Evolutionary conservation across 495 filamentous ascomycete species (phyloP).

Genomic region (Penicillium canariense): DNA sequence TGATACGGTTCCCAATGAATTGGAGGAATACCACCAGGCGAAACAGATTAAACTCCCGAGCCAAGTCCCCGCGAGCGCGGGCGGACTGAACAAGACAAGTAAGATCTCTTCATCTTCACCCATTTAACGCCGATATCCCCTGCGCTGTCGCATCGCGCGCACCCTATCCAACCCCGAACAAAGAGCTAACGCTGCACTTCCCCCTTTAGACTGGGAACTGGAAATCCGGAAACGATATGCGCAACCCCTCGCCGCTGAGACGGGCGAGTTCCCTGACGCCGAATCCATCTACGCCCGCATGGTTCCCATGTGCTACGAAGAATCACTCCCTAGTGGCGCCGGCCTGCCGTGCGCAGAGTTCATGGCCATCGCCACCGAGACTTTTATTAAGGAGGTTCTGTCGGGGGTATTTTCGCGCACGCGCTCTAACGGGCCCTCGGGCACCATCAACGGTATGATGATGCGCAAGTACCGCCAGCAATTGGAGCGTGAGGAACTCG

Average conservation of each 20-base stretch:
- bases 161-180: neutral
- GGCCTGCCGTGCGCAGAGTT: conserved; percentile 72
- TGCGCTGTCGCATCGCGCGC: conserved; percentile 8
- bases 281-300: conserved; percentile 79
- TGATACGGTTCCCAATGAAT: conserved; percentile 59
- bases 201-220: conserved; percentile 69
- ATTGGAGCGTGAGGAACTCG: conserved; percentile 69
- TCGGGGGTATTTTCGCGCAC: conserved; percentile 75
- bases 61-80: conserved; percentile 77
- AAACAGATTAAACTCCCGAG: conserved; percentile 66
- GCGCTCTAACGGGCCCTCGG: conserved; percentile 72
- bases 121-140: conserved; percentile 2
- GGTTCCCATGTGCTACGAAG: conserved; percentile 92
- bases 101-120: conserved; percentile 34
- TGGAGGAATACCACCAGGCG: conserved; percentile 67
- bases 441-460: conserved; percentile 68
- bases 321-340: conserved; percentile 75
- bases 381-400: conserved; percentile 86
- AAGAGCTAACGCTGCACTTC: conserved; percentile 19
- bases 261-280: conserved; percentile 86
- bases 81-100: conserved; percentile 86
- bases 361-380: conserved; percentile 87
- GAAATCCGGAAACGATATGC: conserved; percentile 92
- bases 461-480: conserved; percentile 73
- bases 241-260: conserved; percentile 81